phyloP scores from a whole-genome alignment of 2,329 filamentous ascomycete genomes.

The Zalaria obscura region DNA sequence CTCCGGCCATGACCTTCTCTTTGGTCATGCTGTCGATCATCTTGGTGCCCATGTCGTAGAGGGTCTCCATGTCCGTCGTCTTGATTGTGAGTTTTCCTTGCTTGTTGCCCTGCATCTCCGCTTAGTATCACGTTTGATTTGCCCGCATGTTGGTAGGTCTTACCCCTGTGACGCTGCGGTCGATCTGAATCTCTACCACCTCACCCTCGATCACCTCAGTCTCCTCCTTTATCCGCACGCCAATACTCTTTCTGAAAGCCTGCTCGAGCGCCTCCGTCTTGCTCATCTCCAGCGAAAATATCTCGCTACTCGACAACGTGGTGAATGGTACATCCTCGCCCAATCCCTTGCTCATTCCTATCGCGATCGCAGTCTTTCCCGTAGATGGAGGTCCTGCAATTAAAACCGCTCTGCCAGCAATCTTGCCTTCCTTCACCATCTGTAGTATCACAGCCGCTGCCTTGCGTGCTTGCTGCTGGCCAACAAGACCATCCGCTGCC shows the following conservation, averaged over 20 bases:
- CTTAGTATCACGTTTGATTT: too few species aligned
- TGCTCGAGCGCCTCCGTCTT: slow-evolving; percentile 97
- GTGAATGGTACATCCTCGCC: slow-evolving; percentile 93
- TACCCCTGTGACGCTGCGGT: slow-evolving; percentile 83
- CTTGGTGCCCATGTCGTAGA: slow-evolving; percentile 98
- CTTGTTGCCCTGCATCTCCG: slow-evolving; percentile 55
- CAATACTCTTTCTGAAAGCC: slow-evolving; percentile 97
- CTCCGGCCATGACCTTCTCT: slow-evolving; percentile 95
- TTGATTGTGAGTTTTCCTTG: slow-evolving; percentile 99
- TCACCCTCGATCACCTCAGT: slow-evolving; percentile 99
- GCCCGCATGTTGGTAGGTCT: slow-evolving; percentile 6
- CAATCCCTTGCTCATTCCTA: slow-evolving; percentile 95
- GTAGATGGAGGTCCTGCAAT: slow-evolving; percentile 95
- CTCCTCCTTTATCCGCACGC: slow-evolving; percentile 96
- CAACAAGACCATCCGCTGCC: slow-evolving; percentile 83
- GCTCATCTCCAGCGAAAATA: slow-evolving; percentile 98
- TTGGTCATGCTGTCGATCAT: slow-evolving; percentile 99
- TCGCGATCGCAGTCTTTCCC: slow-evolving; percentile 95
- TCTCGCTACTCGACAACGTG: slow-evolving; percentile 87
- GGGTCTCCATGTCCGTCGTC: slow-evolving; percentile 98
- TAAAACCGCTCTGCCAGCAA: slow-evolving; percentile 84
- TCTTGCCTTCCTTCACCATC: slow-evolving; percentile 99
- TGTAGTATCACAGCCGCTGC: slow-evolving; percentile 91
- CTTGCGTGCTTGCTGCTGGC: slow-evolving; percentile 91
- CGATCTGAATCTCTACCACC: slow-evolving; percentile 96